phyloP scores from a whole-genome alignment of 139 green algal species.

The Chlamydomonas asymmetrica region DNA sequence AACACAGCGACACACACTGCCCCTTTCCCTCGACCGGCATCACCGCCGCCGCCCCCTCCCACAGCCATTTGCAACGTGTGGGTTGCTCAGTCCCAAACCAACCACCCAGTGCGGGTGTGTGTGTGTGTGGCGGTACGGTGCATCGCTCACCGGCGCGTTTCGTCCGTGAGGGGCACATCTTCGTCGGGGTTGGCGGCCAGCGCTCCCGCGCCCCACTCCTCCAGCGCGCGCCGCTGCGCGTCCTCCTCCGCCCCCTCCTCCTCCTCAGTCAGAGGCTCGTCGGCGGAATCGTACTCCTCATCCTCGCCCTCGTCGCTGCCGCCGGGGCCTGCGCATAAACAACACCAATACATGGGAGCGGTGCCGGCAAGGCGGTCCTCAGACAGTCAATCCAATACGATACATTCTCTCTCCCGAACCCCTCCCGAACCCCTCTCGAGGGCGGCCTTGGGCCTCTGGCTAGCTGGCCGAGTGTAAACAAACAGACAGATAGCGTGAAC shows the following conservation, averaged over 20 bases:
- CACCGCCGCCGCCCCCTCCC: too few relatives aligned
- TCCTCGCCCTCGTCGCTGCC: conserved; percentile 32
- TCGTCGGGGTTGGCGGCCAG: conserved; percentile 76
- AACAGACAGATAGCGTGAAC: not conserved
- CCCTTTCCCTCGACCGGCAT: too few relatives aligned
- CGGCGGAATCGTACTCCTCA: conserved; percentile 36
- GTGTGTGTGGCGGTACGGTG: too few relatives aligned
- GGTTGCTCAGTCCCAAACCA: too few relatives aligned
- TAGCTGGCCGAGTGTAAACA: not conserved
- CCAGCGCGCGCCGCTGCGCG: conserved; percentile 18
- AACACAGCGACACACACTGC: too few relatives aligned
- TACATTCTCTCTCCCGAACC: too few relatives aligned
- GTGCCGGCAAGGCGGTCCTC: conserved; percentile 3
- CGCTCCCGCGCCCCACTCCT: conserved; percentile 74
- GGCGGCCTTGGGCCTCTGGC: not conserved
- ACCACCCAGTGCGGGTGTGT: too few relatives aligned
- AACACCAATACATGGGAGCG: too few relatives aligned
- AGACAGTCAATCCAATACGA: too few relatives aligned
- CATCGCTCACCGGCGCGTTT: conserved; percentile 30
- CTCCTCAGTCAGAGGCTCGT: conserved; percentile 40
- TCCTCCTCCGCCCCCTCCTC: conserved; percentile 29
- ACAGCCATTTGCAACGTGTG: too few relatives aligned
- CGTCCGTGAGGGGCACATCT: conserved; percentile 42
- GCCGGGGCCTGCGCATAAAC: too few relatives aligned
- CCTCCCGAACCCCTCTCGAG: too few relatives aligned